A percentile compares a stretch with the other conserved stretches of the same genome.
phyloP scores from a whole-genome alignment of 306 rosid genomes.

The Pyrus communis region DNA sequence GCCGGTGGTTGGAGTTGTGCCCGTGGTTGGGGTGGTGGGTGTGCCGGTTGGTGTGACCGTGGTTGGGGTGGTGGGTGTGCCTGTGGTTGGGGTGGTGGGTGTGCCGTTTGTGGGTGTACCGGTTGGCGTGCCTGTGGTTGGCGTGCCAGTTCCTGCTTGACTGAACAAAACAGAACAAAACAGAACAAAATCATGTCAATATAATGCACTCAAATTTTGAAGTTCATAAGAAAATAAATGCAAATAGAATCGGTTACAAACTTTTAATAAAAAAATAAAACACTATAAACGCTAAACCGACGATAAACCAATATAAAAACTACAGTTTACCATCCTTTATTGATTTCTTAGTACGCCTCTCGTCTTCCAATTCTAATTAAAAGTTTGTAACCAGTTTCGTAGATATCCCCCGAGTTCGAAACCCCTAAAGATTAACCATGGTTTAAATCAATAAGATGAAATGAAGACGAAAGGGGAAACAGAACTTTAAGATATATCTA shows the following conservation, averaged over 20 bases:
- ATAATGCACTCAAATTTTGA: background rate
- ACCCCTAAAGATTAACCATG: too few relatives aligned
- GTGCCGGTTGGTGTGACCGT: background rate
- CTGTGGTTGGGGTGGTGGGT: slow-evolving; percentile 15
- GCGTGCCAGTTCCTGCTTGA: slow-evolving; percentile 35
- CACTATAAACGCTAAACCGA: too few relatives aligned
- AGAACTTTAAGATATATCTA: background rate
- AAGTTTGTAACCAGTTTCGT: background rate
- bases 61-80: background rate
- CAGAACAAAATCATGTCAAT: background rate
- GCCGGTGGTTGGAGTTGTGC: background rate
- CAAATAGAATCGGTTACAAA: too few relatives aligned
- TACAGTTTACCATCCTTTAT: too few relatives aligned
- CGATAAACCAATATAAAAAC: too few relatives aligned
- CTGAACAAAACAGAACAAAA: slow-evolving; percentile 41
- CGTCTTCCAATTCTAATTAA: too few relatives aligned
- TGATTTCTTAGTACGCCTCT: too few relatives aligned
- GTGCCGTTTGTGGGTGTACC: background rate
- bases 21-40: slow-evolving; percentile 6
- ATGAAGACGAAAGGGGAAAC: too few relatives aligned
- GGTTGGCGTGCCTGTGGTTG: slow-evolving; percentile 9
- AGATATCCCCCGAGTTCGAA: too few relatives aligned
- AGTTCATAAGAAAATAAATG: background rate
- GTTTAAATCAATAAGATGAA: too few relatives aligned
- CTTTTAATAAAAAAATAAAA: background rate